Conservation (phyloP, 768 basidiomycete genomes). For the Brasilioporus rufonigricans region DNA sequence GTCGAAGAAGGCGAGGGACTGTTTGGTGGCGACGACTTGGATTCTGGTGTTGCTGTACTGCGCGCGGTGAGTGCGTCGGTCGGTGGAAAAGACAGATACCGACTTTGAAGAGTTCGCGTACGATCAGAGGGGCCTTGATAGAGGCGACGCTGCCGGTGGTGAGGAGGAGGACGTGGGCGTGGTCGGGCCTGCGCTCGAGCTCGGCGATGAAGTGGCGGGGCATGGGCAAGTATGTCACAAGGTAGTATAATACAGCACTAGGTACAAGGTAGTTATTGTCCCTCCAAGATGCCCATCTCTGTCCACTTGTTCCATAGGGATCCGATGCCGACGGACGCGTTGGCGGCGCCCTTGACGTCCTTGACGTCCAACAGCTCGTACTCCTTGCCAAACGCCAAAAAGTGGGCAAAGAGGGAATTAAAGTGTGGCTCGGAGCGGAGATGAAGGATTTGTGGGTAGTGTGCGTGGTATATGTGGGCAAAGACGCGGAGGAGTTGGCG, state of each 20-base stretch:
- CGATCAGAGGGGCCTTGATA: conserved; percentile 90
- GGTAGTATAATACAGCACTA: conserved; percentile 15
- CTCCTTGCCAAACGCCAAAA: conserved; percentile 91
- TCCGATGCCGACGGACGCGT: conserved; percentile 66
- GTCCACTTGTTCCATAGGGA: conserved; percentile 87
- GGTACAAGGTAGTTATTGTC: conserved; percentile 9
- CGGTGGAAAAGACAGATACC: conserved; percentile 31
- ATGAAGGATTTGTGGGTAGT: conserved; percentile 88
- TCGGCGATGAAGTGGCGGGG: conserved; percentile 26
- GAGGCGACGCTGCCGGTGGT: conserved; percentile 96
- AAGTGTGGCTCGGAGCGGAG: conserved; percentile 93
- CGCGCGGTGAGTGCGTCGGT: background rate
- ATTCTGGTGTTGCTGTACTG: conserved; percentile 77
- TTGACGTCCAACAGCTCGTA: conserved; percentile 88
- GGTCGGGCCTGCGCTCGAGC: conserved; percentile 23
- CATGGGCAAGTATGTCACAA: conserved; percentile 8
- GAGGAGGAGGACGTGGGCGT: conserved; percentile 72
- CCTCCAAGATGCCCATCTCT: conserved; percentile 75
- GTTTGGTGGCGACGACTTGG: conserved; percentile 79
- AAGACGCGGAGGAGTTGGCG: conserved; percentile 96
- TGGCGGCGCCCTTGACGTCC: conserved; percentile 74
- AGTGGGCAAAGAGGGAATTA: conserved; percentile 97
- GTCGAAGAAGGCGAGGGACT: conserved; percentile 76
- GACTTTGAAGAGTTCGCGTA: conserved; percentile 66
- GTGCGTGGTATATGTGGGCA: conserved; percentile 95